Conservation (phyloP, 2,329 filamentous ascomycete species). For the Fusarium mangiferae region DNA sequence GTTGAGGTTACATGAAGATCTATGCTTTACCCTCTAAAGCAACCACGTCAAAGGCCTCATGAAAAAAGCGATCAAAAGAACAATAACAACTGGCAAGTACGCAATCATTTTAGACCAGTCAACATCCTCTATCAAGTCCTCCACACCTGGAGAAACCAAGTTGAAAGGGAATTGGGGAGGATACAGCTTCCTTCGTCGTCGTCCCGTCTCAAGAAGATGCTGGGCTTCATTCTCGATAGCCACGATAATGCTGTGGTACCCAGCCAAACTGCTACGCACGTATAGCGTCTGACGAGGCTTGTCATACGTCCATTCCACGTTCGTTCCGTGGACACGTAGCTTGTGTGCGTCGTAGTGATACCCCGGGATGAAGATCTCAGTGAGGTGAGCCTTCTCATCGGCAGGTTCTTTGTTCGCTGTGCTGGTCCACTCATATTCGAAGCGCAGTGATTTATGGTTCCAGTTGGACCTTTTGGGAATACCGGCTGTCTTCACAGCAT, state of each 20-base stretch:
- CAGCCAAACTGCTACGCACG: conserved; percentile 33
- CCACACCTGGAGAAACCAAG: conserved; percentile 22
- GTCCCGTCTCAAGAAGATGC: conserved; percentile 36
- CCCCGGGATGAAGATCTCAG: conserved; percentile 52
- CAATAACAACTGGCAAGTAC: not conserved
- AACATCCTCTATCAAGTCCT: conserved; percentile 35
- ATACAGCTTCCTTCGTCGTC: conserved; percentile 18
- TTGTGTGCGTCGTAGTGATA: conserved; percentile 51
- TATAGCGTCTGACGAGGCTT: conserved; percentile 46
- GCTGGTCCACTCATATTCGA: conserved; percentile 49
- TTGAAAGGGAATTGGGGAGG: conserved; percentile 22
- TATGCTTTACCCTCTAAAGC: not conserved
- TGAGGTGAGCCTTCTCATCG: conserved; percentile 40
- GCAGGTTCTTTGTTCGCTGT: conserved; percentile 11
- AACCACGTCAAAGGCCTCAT: not conserved
- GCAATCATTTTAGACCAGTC: conserved; percentile 24
- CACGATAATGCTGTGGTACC: conserved; percentile 37
- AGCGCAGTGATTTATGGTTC: conserved; percentile 49
- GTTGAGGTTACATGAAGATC: not conserved
- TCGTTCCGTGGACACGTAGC: conserved; percentile 41
- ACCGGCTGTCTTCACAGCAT: conserved; percentile 54
- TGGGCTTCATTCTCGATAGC: conserved; percentile 38
- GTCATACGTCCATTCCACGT: conserved; percentile 48
- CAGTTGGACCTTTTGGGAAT: conserved; percentile 49
- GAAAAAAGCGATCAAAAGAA: conserved; percentile 14